Evolutionary conservation across 129 eudicot genomes (phyloP).

Genomic region (Helichrysum umbraculigerum): DNA sequence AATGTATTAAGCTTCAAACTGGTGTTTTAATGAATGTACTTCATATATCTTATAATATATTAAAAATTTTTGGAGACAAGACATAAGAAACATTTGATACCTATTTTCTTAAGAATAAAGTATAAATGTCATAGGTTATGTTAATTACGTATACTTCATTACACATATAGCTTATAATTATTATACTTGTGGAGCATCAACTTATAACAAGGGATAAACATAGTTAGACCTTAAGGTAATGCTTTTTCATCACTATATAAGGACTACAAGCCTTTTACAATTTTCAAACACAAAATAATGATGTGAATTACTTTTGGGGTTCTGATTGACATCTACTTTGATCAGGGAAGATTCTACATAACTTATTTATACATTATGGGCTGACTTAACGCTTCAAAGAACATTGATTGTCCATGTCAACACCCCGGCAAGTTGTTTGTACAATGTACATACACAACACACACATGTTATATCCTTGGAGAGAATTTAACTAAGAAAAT

Average conservation of each 20-base stretch:
- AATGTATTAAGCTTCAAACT: background rate
- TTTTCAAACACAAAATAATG: background rate
- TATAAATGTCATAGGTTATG: background rate
- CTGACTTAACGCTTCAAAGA: background rate
- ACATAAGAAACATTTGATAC: background rate
- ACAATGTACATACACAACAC: background rate
- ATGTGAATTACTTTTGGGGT: background rate
- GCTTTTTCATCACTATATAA: background rate
- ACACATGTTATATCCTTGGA: background rate
- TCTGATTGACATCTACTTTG: background rate
- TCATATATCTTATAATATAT: background rate
- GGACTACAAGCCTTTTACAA: background rate
- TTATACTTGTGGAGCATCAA: background rate
- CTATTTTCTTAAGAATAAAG: background rate
- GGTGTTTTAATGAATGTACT: background rate
- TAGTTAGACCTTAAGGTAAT: background rate
- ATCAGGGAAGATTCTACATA: background rate
- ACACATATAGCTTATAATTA: background rate
- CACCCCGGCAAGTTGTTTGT: background rate
- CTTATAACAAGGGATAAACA: background rate
- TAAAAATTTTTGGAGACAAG: background rate
- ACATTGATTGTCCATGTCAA: background rate
- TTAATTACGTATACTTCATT: background rate
- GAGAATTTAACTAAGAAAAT: background rate
- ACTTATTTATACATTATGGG: background rate